Percentiles rank a stretch among this genome's conserved stretches.
phyloP scores from a whole-genome alignment of 352 stramenopile genomes.

The Phytophthora capsici region DNA sequence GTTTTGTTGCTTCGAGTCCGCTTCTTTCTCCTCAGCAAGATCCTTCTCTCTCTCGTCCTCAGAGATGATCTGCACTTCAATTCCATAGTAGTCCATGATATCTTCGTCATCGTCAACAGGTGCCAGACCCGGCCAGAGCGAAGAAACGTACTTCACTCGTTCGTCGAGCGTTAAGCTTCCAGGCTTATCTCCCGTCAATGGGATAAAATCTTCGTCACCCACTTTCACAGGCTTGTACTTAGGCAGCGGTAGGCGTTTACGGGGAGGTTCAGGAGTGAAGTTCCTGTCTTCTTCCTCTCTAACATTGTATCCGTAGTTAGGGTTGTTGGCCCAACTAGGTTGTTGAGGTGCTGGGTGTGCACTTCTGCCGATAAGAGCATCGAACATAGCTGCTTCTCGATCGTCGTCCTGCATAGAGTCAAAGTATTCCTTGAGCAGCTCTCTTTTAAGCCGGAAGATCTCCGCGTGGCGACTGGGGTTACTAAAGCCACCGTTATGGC shows the following conservation, averaged over 20 bases:
- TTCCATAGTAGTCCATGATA: slow-evolving; percentile 80
- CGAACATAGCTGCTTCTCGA: slow-evolving; percentile 43
- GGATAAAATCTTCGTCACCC: slow-evolving; percentile 49
- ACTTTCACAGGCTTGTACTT: slow-evolving; percentile 58
- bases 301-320: neutral
- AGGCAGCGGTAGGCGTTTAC: slow-evolving; percentile 34
- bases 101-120: slow-evolving; percentile 73
- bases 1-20: neutral
- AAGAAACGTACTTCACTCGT: slow-evolving; percentile 70
- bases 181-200: slow-evolving; percentile 50
- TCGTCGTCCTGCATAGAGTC: slow-evolving; percentile 40
- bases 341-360: slow-evolving; percentile 19
- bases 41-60: slow-evolving; percentile 66
- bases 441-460: slow-evolving; percentile 73
- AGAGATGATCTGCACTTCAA: slow-evolving; percentile 77
- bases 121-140: slow-evolving; percentile 67
- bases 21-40: slow-evolving; percentile 19
- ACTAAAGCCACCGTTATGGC: slow-evolving; percentile 76
- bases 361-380: slow-evolving; percentile 35
- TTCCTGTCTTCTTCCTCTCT: slow-evolving; percentile 10
- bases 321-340: slow-evolving; percentile 1
- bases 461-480: slow-evolving; percentile 75
- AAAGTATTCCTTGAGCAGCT: slow-evolving; percentile 67
- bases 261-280: slow-evolving; percentile 9
- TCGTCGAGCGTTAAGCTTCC: slow-evolving; percentile 58